Base-by-base conservation (phyloP, 179 eudicot species). In the Vitellaria paradoxa region DNA sequence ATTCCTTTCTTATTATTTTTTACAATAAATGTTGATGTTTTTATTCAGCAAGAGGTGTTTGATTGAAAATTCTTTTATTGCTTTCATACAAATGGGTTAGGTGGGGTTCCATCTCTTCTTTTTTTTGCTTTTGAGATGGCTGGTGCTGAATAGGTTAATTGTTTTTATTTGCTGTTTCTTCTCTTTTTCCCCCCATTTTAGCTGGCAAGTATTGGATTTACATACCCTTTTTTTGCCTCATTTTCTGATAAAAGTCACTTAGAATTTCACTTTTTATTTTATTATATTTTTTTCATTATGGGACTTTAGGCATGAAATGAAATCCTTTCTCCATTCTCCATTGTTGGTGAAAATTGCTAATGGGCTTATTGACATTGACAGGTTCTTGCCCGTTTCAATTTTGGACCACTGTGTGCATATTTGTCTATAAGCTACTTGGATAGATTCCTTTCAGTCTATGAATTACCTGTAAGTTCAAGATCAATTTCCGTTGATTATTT, bases 341-440 rank as follows among this genome's bases (percentile, higher is more conserved):
- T 24, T 30, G 21, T 64, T 73, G 61, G 20, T 6, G 15, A 49
- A 50, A 42, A 60, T 53, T 72, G 60, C 37, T 10, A 21, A 26
- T 52, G 59, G 12, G 20, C 18, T 56, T 63, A 30, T 71, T 74
- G 73, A 60, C 78, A 21, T 30, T 40, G 76, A 83, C 92, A 93
- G 97, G 97, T 87, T 78, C 87, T 82, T 85, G 85, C 86, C 49
- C 84, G 91, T 74, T 89, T 81, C 84, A 84, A 82, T 77, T 93
- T 88, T 82, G 91, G 88, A 81, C 89, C 96, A 47, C 67, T 89
- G 70, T 87, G 90, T 83, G 87, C 89, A 56, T 91, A 88, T 77
- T 81, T 93, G 81, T 84, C 97, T 74, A 83, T 88, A 46, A 91
- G 86, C 85, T 93, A 89, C 90, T 79, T 93, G 87, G 97, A 93